Base-by-base conservation (phyloP, 1,139 yeast species). In the Meyerozyma carpophila region DNA sequence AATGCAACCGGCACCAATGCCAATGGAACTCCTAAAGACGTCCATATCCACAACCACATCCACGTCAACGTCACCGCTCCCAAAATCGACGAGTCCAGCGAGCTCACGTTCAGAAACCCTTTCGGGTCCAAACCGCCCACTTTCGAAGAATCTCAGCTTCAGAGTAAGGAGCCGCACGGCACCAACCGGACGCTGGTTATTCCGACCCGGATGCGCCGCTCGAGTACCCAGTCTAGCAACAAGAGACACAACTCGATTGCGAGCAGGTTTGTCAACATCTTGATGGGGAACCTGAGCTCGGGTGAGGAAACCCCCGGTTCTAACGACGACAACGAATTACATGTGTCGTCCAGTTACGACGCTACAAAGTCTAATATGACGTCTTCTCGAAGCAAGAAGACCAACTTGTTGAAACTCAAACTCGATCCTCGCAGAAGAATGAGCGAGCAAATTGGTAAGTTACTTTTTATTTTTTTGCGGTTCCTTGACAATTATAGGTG, bases 331-430 rank as follows among this genome's bases (percentile, higher is more conserved):
- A 41, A 18, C 26, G 36, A 16, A 27, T 32, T 28, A 34, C 37
- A 55, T 36, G 55, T 50, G 32, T 55, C 60, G 43, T 51, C 48
- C 41, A 59, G 65, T 44, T 71, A 51, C 51, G 77, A 72, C 47
- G 75, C 69, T 48, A 70, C 77, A 3, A 62, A 68, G 52, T 63
- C 71, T 49, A 52, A 51, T 40, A 57, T 67, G 64, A 68, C 75
- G 10, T 49, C 49, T 11, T 51, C 52, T 20, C 52, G 71, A 28
- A 56, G 50, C 25, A 53, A 58, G 36, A 51, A 53, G 41, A 57
- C 48, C 42, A 54, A 50, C 42, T 41, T 51, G 18, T 42, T 51
- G 39, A 57, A 52, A 42, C 43, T 52, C 25, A 54, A 50, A 32
- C 45, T 42, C 43, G 45, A 40, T 7, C 49, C 48, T 14, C 51